Conservation (phyloP, 495 filamentous ascomycete species). For the Aspergillus cristatus region DNA sequence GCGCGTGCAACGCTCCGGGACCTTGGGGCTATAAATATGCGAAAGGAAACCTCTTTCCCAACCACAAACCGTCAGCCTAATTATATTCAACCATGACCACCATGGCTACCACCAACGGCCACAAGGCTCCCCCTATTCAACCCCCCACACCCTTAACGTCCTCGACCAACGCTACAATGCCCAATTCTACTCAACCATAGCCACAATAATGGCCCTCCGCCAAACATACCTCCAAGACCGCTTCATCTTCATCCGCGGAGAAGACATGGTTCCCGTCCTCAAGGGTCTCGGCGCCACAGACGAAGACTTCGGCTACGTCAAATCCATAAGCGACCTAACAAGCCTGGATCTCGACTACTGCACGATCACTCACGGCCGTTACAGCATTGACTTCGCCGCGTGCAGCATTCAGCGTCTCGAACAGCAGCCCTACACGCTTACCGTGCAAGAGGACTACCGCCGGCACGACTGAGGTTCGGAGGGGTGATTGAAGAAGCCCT, state of each 20-base stretch:
- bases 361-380: background rate
- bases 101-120: too few relatives aligned
- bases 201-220: constrained; percentile 1
- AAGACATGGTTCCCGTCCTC: constrained; percentile 1
- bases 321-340: constrained; percentile 1
- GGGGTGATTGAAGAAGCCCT: too few relatives aligned
- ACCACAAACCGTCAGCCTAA: too few relatives aligned
- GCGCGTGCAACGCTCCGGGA: too few relatives aligned
- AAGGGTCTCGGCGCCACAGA: constrained; percentile 1
- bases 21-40: too few relatives aligned
- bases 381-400: background rate
- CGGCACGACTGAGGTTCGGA: too few relatives aligned
- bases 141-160: background rate
- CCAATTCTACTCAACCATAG: constrained; percentile 1
- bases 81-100: too few relatives aligned
- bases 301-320: background rate
- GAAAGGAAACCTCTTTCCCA: too few relatives aligned
- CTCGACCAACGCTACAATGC: background rate
- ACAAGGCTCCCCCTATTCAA: too few relatives aligned
- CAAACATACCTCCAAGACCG: background rate
- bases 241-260: too few relatives aligned
- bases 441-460: too few relatives aligned
- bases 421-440: too few relatives aligned
- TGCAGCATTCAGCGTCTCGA: background rate
- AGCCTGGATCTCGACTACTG: background rate